Evolutionary conservation across 73 alveolate species (phyloP), one percentile per base, ranked within the genome.

Genomic region (Stentor roeselii): DNA sequence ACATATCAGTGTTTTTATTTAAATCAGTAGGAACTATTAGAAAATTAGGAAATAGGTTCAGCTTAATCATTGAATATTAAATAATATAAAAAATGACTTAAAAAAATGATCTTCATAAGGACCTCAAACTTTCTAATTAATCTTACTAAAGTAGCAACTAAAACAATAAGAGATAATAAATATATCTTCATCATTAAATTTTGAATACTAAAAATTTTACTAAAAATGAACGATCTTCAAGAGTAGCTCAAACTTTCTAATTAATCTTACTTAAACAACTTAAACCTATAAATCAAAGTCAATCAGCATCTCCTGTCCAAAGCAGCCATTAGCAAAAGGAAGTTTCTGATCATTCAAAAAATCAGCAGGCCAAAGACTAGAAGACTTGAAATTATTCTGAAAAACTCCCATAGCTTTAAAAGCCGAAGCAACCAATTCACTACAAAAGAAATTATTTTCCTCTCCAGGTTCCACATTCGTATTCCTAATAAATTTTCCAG

Each of bases 381-480:
- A 77, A 14, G 87, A 30, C 1, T 77, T 84, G n/a, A 77, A 58
- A 21, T 78, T 77, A 0, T 75, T 58, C 60, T 40, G 74, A n/a
- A 85, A n/a, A 11, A 85, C 59, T 58, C 90, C 90, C 40, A 80
- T 37, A 11, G 41, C 15, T 42, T 77, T 74, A 80, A 15, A 85
- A 32, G 90, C 90, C 30, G 83, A 58, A n/a, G 90, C 90, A 14
- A 85, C 90, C 35, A 85, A 59, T 85, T 85, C 90, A 15, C 82
- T 39, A 50, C 90, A 85, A 58, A 85, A 85, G 35, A 50, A 85
- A 84, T 67, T 75, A 4, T 75, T 84, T 36, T 82, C 76, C 78
- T 85, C 27, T 38, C 82, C 80, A 21, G 82, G 85, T 39, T 58
- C 37, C 27, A 86, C 90, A 80, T 42, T 76, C 39, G 76, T 58